A percentile compares a stretch with the other conserved stretches of the same genome.
Conservation (phyloP, 2,329 filamentous ascomycete genomes). For the Colletotrichum somersetense region DNA sequence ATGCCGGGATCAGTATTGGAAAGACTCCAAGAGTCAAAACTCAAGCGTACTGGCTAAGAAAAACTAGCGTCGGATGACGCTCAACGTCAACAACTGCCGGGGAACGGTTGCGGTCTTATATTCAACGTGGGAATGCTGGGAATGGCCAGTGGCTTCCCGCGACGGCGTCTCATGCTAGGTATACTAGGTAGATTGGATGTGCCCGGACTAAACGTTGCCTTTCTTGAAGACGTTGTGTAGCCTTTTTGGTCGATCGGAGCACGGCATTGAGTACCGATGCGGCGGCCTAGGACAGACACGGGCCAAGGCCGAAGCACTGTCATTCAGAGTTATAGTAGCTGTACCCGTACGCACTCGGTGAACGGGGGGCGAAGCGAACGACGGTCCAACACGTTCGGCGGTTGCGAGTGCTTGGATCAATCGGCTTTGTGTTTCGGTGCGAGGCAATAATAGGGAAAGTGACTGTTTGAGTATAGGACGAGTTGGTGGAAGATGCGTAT, state of each 20-base stretch:
- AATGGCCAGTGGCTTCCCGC: constrained; percentile 13
- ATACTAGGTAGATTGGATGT: constrained; percentile 10
- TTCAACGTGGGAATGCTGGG: constrained; percentile 34
- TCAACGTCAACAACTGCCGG: constrained; percentile 33
- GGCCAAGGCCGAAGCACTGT: not conserved
- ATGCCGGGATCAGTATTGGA: constrained; percentile 1
- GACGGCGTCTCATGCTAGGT: constrained; percentile 1
- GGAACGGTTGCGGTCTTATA: constrained; percentile 42
- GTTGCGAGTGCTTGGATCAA: not conserved
- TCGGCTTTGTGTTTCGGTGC: constrained; percentile 2
- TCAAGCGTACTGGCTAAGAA: not conserved
- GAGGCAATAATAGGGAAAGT: constrained; percentile 7
- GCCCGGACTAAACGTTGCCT: constrained; percentile 18
- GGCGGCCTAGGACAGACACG: not conserved
- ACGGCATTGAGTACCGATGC: constrained; percentile 6
- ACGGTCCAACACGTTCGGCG: constrained; percentile 1
- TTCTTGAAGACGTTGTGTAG: constrained; percentile 35
- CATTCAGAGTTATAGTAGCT: not conserved
- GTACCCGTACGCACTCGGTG: not conserved
- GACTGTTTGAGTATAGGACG: constrained; percentile 5
- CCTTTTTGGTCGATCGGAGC: constrained; percentile 5
- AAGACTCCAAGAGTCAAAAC: constrained; percentile 8
- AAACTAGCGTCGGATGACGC: constrained; percentile 21
- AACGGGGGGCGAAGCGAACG: not conserved
- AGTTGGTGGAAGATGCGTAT: not conserved